Percentiles rank a stretch among this genome's conserved stretches.
Conservation (phyloP, 1,139 yeast species). For the Scheffersomyces stambukii region DNA sequence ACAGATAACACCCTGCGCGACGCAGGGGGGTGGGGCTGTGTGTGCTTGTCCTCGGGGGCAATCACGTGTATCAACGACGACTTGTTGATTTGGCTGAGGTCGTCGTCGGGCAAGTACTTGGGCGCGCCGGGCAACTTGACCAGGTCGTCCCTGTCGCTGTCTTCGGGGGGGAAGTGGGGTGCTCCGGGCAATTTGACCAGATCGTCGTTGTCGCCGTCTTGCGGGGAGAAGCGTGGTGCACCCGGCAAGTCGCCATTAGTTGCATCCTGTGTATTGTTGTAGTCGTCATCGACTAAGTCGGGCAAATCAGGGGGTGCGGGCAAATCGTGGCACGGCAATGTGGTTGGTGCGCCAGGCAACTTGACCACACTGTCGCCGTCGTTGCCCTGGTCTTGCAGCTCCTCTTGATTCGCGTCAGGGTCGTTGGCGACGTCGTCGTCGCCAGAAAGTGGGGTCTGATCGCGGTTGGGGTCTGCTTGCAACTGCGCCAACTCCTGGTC, state of each 20-base stretch:
- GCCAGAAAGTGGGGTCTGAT: conserved; percentile 3
- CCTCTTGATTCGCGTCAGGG: conserved; percentile 2
- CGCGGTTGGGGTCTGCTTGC: conserved; percentile 3
- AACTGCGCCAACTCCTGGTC: conserved; percentile 22
- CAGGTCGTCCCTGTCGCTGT: conserved; percentile 14
- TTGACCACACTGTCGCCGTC: conserved; percentile 3
- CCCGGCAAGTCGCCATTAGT: conserved; percentile 20
- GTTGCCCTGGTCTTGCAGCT: conserved; percentile 3
- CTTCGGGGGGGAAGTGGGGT: conserved; percentile 31
- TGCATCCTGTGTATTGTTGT: conserved; percentile 1
- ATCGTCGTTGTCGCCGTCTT: conserved; percentile 16
- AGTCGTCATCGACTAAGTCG: conserved; percentile 11
- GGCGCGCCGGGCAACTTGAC: conserved; percentile 43
- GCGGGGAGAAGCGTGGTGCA: conserved; percentile 31
- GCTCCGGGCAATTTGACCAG: conserved; percentile 28
- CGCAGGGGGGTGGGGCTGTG: conserved; percentile 3
- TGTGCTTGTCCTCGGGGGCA: conserved; percentile 17
- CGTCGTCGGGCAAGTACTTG: conserved; percentile 39
- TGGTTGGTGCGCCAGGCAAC: conserved; percentile 12
- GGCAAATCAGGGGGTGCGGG: conserved; percentile 12
- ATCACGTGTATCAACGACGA: conserved; percentile 36
- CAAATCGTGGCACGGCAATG: too few species aligned
- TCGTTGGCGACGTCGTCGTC: conserved; percentile 5
- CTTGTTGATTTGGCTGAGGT: conserved; percentile 34
- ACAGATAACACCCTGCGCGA: conserved; percentile 4